Conservation (phyloP, 805 yeast genomes). For the Myxozyma vanderwaltii region DNA sequence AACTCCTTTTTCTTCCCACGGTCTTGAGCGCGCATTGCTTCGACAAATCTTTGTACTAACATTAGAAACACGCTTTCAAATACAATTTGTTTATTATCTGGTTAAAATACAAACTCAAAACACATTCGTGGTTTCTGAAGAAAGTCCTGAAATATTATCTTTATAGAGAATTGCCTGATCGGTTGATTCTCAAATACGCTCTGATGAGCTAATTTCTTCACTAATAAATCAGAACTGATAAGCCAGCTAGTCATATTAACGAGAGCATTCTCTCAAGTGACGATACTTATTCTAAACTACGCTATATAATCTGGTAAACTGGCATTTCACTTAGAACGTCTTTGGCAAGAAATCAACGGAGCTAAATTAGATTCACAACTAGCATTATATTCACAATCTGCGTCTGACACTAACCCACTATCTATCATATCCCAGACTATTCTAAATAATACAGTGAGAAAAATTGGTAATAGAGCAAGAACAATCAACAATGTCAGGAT, state of each 20-base stretch:
- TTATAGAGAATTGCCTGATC: background rate
- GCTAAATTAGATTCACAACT: slow-evolving; percentile 3
- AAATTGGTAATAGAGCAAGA: background rate
- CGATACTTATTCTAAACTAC: background rate
- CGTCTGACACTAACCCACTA: background rate
- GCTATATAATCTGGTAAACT: background rate
- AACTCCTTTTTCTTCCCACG: background rate
- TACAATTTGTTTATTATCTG: too few relatives aligned
- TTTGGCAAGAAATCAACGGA: slow-evolving; percentile 1
- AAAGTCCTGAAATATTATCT: background rate
- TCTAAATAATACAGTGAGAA: background rate
- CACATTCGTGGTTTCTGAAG: too few relatives aligned
- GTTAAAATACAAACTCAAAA: too few relatives aligned
- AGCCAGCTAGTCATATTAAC: background rate
- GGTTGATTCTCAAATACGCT: background rate
- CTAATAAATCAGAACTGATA: background rate
- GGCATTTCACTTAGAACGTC: background rate
- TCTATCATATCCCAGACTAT: background rate
- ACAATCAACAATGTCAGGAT: too few relatives aligned
- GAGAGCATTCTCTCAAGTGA: background rate
- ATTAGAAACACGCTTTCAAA: too few relatives aligned
- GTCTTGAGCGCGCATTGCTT: background rate
- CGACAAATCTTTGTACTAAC: background rate
- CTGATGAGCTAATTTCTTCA: background rate
- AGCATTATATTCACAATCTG: background rate